These are phyloP conservation scores for Helicocarpus griseus DNA, from an alignment of 2,329 filamentous ascomycete genomes.

Conservation along the genomic window DNA sequence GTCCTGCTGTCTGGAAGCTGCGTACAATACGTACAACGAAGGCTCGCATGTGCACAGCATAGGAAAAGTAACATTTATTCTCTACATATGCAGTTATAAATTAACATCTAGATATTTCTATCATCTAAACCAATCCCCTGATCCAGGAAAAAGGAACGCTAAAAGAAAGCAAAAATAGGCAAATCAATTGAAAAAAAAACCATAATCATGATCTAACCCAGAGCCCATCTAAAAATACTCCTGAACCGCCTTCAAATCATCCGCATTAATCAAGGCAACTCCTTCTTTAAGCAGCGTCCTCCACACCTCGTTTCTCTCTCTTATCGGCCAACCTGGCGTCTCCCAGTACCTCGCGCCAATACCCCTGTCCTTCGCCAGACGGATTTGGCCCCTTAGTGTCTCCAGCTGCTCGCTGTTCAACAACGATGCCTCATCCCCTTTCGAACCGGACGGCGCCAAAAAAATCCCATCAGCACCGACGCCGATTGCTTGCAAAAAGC, in stretches of 20 bases:
- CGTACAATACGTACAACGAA: no score
- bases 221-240: slow-evolving; percentile 9
- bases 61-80: no score
- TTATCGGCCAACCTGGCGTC: slow-evolving; percentile 49
- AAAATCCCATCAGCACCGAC: slow-evolving; percentile 6
- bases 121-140: no score
- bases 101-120: no score
- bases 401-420: slow-evolving; percentile 35
- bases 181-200: no score
- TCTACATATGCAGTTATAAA: no score
- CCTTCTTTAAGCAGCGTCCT: slow-evolving; percentile 46
- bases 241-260: slow-evolving; percentile 47
- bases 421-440: slow-evolving; percentile 17
- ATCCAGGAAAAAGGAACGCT: no score
- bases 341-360: slow-evolving; percentile 56
- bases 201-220: neutral
- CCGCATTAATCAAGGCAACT: slow-evolving; percentile 54
- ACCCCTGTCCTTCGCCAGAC: slow-evolving; percentile 44
- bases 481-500: slow-evolving; percentile 38
- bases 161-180: neutral
- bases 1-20: no score
- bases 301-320: slow-evolving; percentile 52
- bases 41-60: no score
- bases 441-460: slow-evolving; percentile 18
- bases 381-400: slow-evolving; percentile 44